Percentiles rank a stretch among this genome's conserved stretches.
phyloP scores from a whole-genome alignment of 352 stramenopile species.

The Blastocystis sp. region DNA sequence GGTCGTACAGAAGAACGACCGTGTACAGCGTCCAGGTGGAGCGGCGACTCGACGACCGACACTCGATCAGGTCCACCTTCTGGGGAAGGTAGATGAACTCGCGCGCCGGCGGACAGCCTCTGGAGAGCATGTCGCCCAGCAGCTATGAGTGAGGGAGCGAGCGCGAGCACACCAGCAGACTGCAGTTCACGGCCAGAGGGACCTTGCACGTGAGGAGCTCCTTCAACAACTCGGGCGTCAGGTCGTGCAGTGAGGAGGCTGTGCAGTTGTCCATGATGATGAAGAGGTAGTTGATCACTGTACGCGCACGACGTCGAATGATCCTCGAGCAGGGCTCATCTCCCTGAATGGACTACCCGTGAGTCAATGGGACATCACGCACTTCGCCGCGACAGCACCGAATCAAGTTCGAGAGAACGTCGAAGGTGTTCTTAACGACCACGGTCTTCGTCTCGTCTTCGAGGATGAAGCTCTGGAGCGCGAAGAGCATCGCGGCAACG shows the following conservation, averaged over 20 bases:
- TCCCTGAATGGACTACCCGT: not conserved
- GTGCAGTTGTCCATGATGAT: not conserved
- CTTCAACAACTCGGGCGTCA: not conserved
- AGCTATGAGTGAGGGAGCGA: not conserved
- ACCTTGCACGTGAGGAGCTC: constrained; percentile 1
- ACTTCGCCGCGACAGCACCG: constrained; percentile 14
- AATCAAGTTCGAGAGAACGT: constrained; percentile 26
- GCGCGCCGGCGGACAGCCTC: constrained; percentile 10
- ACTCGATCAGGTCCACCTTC: constrained; percentile 26
- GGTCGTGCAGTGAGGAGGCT: not conserved
- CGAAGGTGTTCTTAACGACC: constrained; percentile 19
- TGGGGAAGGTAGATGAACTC: constrained; percentile 59
- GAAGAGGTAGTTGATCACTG: constrained; percentile 45
- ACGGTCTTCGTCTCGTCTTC: not conserved
- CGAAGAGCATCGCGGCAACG: constrained; percentile 54
- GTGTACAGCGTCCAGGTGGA: constrained; percentile 33
- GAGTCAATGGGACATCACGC: not conserved
- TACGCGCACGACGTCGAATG: not conserved
- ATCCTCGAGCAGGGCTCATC: not conserved
- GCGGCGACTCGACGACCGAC: constrained; percentile 9
- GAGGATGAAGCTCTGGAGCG: constrained; percentile 49
- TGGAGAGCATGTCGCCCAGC: not conserved
- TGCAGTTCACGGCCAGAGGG: constrained; percentile 14
- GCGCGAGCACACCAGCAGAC: not conserved
- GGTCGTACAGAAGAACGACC: constrained; percentile 9